phyloP scores from a whole-genome alignment of 1,284 basidiomycete genomes.

The Tetrapyrgos nigripes region DNA sequence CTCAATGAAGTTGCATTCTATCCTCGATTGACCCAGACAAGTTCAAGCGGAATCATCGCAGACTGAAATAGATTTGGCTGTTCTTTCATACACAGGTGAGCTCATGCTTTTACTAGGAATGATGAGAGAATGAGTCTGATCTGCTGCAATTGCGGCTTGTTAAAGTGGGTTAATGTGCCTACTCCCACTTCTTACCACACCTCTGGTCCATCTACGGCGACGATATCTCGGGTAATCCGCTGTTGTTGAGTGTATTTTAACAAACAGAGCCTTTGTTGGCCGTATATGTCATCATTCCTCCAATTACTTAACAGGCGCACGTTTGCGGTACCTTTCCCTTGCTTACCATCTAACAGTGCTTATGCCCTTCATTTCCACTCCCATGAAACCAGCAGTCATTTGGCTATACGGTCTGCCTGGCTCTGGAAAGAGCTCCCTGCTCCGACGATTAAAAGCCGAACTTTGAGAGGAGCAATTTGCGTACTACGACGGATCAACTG shows the following conservation, averaged over 20 bases:
- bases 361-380: background rate
- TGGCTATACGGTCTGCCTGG: constrained; percentile 30
- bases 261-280: too few relatives aligned
- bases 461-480: constrained; percentile 21
- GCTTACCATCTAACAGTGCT: background rate
- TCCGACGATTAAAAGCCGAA: constrained; percentile 21
- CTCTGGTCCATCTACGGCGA: too few relatives aligned
- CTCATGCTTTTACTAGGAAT: background rate
- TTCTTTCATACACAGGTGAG: constrained; percentile 4
- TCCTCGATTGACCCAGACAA: constrained; percentile 8
- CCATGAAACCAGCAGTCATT: constrained; percentile 22
- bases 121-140: background rate
- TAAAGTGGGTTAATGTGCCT: too few relatives aligned
- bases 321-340: too few relatives aligned
- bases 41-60: constrained; percentile 6
- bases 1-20: constrained; percentile 4
- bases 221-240: too few relatives aligned
- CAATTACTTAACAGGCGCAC: too few relatives aligned
- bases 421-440: constrained; percentile 26
- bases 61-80: constrained; percentile 4
- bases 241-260: too few relatives aligned
- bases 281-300: too few relatives aligned
- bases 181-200: too few relatives aligned
- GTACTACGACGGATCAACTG: constrained; percentile 26
- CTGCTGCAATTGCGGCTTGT: too few relatives aligned